phyloP scores from a whole-genome alignment of 2,329 filamentous ascomycete genomes.

The Claviceps sp. region DNA sequence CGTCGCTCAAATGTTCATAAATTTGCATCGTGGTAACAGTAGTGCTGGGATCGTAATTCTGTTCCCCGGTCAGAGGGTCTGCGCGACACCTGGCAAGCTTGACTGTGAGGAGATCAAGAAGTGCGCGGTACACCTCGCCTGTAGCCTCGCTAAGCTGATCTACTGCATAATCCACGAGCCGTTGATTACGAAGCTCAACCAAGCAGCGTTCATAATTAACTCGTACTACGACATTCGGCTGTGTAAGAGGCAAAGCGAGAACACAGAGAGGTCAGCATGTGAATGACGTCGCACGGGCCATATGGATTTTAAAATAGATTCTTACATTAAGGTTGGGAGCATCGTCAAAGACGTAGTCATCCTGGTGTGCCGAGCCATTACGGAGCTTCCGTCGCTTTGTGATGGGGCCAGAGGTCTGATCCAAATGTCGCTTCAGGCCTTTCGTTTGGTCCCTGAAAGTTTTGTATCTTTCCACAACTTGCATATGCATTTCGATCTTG shows the following conservation, averaged over 20 bases:
- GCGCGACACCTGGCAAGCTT: conserved; percentile 54
- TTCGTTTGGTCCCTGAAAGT: conserved; percentile 40
- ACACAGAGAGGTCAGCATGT: neutral
- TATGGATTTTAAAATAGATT: neutral
- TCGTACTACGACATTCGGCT: conserved; percentile 62
- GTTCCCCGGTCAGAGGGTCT: conserved; percentile 30
- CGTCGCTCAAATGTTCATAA: conserved; percentile 37
- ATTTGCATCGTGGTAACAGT: conserved; percentile 42
- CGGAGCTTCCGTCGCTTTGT: conserved; percentile 43
- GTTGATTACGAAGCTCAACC: conserved; percentile 68
- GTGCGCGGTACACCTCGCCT: conserved; percentile 61
- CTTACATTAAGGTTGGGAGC: conserved; percentile 41
- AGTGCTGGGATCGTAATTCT: conserved; percentile 16
- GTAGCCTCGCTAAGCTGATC: conserved; percentile 61
- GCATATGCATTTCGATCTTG: conserved; percentile 47
- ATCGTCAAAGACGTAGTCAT: conserved; percentile 19
- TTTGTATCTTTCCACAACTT: conserved; percentile 38
- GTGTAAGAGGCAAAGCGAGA: neutral
- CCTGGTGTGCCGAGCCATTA: conserved; percentile 26
- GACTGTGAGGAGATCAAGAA: conserved; percentile 58
- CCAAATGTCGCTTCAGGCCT: conserved; percentile 37
- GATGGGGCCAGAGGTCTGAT: conserved; percentile 24
- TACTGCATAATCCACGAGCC: conserved; percentile 59
- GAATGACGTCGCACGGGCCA: neutral
- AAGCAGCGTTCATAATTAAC: conserved; percentile 78